Evolutionary conservation across 371 early-diverging fungal species (phyloP), one percentile per base, ranked within the genome.

Genomic region (Apophysomyces elegans): DNA sequence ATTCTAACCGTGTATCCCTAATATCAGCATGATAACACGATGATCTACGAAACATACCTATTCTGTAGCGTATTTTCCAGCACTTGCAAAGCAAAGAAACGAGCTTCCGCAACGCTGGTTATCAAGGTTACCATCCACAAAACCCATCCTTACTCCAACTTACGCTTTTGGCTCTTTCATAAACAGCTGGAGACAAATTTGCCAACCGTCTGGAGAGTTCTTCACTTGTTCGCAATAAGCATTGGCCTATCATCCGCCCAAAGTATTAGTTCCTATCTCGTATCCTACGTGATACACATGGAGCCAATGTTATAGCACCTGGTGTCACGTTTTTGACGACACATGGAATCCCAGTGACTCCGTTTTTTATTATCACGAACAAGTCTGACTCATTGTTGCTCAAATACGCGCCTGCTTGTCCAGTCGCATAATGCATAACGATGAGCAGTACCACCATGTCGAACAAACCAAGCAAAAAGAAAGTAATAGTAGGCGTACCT

Each of bases 21-120:
- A n/a, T 4, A 43, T n/a, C 26, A 56, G 59, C 26, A 58, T 16
- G 37, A 14, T 16, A 16, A 13, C 3, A 37, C n/a, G 7, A 11
- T 11, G 4, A 37, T 12, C 60, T 11, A 35, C 37, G 12, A 26
- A 32, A 58, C 44, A 58, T 84, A 89, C 82, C 90, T 87, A 63
- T 80, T 84, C 70, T 87, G 75, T 47, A 94, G 74, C 7, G 88
- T 83, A 50, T 89, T 89, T 71, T 96, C 96, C 32, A 96, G 61
- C 6, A 92, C 90, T 76, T 96, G 95, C 37, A 96, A 85, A 18
- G 92, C 88, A 81, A 93, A 93, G 71, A 95, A 84, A 26, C 96
- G 87, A 14, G 91, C 87, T 71, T 93, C 89, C n/a, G 93, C 87
- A 14, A 88, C 75, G 57, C 93, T 93, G 69, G 56, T 63, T 12